Conservation (phyloP, 345 rosid genomes). For the Lumnitzera littorea region DNA sequence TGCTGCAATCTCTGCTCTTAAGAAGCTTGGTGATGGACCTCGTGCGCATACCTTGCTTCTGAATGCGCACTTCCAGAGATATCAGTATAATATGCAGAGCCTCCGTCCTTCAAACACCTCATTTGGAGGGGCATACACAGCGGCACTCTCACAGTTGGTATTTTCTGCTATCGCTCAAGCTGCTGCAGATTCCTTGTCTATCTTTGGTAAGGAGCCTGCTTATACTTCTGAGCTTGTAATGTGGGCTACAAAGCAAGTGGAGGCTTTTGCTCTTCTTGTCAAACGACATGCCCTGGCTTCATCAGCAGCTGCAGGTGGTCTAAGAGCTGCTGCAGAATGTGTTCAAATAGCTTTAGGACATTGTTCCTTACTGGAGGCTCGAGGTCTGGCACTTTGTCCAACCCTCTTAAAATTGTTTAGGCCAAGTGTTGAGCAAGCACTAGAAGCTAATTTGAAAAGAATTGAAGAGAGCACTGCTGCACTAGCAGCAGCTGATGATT, state of each 20-base stretch:
- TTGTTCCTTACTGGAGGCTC: slow-evolving; percentile 92
- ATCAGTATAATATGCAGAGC: slow-evolving; percentile 86
- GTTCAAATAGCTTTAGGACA: slow-evolving; percentile 99
- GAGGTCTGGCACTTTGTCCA: slow-evolving; percentile 91
- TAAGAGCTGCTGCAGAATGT: slow-evolving; percentile 99
- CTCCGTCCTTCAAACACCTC: slow-evolving; percentile 96
- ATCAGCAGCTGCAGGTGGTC: slow-evolving; percentile 98
- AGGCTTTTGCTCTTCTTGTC: slow-evolving; percentile 85
- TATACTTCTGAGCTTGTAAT: slow-evolving; percentile 94
- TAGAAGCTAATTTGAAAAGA: slow-evolving; percentile 89
- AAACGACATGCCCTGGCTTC: slow-evolving; percentile 96
- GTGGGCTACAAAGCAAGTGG: slow-evolving; percentile 96
- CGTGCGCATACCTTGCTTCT: slow-evolving; percentile 93
- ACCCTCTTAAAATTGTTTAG: slow-evolving; percentile 81
- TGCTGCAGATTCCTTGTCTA: slow-evolving; percentile 73
- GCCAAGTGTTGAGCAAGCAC: slow-evolving; percentile 95
- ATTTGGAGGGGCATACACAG: slow-evolving; percentile 98
- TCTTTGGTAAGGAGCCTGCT: slow-evolving; percentile 82
- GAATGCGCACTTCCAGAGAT: slow-evolving; percentile 81
- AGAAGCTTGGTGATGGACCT: slow-evolving; percentile 94
- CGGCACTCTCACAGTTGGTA: slow-evolving; percentile 94
- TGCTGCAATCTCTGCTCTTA: slow-evolving; percentile 85
- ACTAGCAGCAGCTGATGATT: slow-evolving; percentile 98
- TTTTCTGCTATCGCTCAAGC: slow-evolving; percentile 98
- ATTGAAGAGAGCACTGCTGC: slow-evolving; percentile 99